These are phyloP conservation scores for Metschnikowia noctiluminum DNA, from an alignment of 805 yeast species.

Conservation along the genomic window DNA sequence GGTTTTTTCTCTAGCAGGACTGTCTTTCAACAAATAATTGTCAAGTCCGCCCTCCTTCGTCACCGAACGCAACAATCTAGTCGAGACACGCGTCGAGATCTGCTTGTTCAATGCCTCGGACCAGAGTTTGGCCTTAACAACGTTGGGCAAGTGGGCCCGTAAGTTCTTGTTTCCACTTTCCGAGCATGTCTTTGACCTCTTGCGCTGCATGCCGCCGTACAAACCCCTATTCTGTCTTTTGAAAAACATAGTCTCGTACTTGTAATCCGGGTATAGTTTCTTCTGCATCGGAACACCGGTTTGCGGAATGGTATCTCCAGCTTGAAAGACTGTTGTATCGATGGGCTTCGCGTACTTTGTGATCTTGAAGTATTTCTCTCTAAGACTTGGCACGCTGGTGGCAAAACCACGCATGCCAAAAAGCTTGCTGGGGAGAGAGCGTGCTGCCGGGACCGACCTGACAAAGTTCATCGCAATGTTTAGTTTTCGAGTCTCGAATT, in stretches of 20 bases:
- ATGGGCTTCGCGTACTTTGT: constrained; percentile 38
- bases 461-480: constrained; percentile 13
- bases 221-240: constrained; percentile 86
- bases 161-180: constrained; percentile 73
- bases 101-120: constrained; percentile 67
- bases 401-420: constrained; percentile 6
- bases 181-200: constrained; percentile 72
- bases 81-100: constrained; percentile 60
- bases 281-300: constrained; percentile 12
- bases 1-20: constrained; percentile 86
- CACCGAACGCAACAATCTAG: constrained; percentile 81
- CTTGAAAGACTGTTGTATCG: constrained; percentile 32
- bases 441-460: constrained; percentile 10
- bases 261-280: constrained; percentile 25
- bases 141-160: constrained; percentile 78
- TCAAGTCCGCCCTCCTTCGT: constrained; percentile 95
- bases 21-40: constrained; percentile 80
- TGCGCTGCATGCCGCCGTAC: constrained; percentile 83
- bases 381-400: constrained; percentile 9
- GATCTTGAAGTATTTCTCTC: constrained; percentile 40
- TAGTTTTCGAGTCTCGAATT: neutral
- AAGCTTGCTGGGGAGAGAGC: neutral
- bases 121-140: constrained; percentile 73
- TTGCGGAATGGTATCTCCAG: constrained; percentile 33
- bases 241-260: constrained; percentile 71